A percentile compares a stretch with the other conserved stretches of the same genome.
These are phyloP conservation scores for Stagonosporopsis chrysanthemi DNA, from an alignment of 2,329 filamentous ascomycete species.

Conservation along the genomic window DNA sequence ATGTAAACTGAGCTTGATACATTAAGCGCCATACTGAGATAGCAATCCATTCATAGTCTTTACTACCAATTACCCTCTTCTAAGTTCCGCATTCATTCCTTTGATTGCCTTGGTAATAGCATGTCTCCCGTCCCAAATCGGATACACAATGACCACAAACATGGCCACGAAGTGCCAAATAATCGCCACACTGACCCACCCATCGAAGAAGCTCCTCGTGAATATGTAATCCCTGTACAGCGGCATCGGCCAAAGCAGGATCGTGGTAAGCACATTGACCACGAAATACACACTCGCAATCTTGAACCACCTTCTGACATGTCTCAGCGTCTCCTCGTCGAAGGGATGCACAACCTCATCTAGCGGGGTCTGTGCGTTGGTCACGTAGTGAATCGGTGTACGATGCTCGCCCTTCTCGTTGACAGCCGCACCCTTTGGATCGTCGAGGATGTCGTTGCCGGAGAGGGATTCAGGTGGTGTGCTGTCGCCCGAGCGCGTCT, in stretches of 20 bases:
- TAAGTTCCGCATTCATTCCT: slow-evolving; percentile 8
- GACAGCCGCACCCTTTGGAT: background rate
- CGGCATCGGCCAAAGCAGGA: slow-evolving; percentile 87
- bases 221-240: slow-evolving; percentile 88
- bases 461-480: slow-evolving; percentile 9
- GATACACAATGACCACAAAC: slow-evolving; percentile 78
- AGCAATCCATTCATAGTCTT: background rate
- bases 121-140: slow-evolving; percentile 70
- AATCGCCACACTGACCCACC: slow-evolving; percentile 71
- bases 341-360: slow-evolving; percentile 21
- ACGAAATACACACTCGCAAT: slow-evolving; percentile 20
- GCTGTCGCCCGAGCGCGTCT: slow-evolving; percentile 7
- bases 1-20: background rate
- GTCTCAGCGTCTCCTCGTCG: slow-evolving; percentile 15
- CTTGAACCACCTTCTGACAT: slow-evolving; percentile 17
- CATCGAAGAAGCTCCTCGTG: slow-evolving; percentile 78
- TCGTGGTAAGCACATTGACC: slow-evolving; percentile 16
- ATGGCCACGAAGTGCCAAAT: slow-evolving; percentile 78
- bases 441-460: background rate
- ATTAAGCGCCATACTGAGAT: background rate
- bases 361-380: slow-evolving; percentile 11
- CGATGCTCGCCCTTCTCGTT: slow-evolving; percentile 1
- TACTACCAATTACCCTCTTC: background rate
- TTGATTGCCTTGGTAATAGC: slow-evolving; percentile 13
- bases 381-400: slow-evolving; percentile 1